phyloP scores from a whole-genome alignment of 371 early-diverging fungal species.

The Encephalitozoon romaleae region DNA sequence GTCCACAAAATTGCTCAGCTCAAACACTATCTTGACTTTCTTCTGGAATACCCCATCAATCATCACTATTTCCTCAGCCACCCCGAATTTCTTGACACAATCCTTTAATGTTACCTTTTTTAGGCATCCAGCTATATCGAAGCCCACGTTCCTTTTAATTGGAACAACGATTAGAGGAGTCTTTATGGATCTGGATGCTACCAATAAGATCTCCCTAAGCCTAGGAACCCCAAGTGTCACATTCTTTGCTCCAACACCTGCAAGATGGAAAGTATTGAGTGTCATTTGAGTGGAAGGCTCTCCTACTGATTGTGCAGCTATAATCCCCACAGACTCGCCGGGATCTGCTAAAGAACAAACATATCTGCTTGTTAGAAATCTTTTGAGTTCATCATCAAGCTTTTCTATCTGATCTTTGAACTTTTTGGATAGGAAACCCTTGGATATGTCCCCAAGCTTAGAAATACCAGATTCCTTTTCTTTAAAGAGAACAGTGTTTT shows the following conservation, averaged over 20 bases:
- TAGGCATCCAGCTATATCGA: slow-evolving; percentile 8
- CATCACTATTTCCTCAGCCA: slow-evolving; percentile 40
- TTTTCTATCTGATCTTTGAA: background rate
- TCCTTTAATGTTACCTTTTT: slow-evolving; percentile 31
- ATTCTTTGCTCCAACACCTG: slow-evolving; percentile 97
- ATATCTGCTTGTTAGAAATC: slow-evolving; percentile 27
- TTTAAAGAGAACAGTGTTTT: slow-evolving; percentile 62
- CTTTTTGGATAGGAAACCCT: background rate
- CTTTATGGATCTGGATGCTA: slow-evolving; percentile 79
- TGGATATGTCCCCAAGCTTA: background rate
- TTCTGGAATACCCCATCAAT: slow-evolving; percentile 22
- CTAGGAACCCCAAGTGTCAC: slow-evolving; percentile 98
- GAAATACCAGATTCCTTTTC: too few species aligned
- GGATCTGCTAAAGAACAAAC: slow-evolving; percentile 69
- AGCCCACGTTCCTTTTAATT: slow-evolving; percentile 60
- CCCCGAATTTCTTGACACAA: slow-evolving; percentile 28
- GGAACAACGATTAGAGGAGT: slow-evolving; percentile 85
- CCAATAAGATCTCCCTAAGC: slow-evolving; percentile 97
- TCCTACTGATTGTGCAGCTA: slow-evolving; percentile 95
- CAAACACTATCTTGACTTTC: slow-evolving; percentile 33
- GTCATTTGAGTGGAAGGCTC: slow-evolving; percentile 99
- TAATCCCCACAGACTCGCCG: slow-evolving; percentile 90
- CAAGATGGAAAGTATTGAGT: slow-evolving; percentile 99
- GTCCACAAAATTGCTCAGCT: slow-evolving; percentile 12
- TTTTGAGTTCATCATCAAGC: slow-evolving; percentile 7